phyloP scores from a whole-genome alignment of 75 land plant genomes.

The Azolla pinnata region DNA sequence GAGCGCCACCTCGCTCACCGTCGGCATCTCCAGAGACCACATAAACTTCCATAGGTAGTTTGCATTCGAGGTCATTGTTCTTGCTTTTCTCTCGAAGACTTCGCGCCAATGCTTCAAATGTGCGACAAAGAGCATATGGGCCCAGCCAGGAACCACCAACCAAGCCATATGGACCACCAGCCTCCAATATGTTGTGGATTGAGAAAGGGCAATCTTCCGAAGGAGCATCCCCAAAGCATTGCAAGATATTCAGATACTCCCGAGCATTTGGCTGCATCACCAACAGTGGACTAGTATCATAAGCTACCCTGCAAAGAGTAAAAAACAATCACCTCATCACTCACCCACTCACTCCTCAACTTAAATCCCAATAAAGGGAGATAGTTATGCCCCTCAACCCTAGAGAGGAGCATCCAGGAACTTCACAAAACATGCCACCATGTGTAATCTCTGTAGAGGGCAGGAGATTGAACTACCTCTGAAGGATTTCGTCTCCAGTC shows the following conservation, averaged over 20 bases:
- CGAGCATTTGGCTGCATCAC: constrained; percentile 60
- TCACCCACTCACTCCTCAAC: constrained; percentile 18
- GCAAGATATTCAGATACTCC: constrained; percentile 72
- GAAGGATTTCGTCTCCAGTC: constrained; percentile 50
- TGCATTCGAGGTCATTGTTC: constrained; percentile 7
- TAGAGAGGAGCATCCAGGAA: constrained; percentile 8
- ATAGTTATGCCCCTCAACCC: no score
- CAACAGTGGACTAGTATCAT: constrained; percentile 21
- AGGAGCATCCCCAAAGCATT: constrained; percentile 63
- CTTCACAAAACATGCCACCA: constrained; percentile 2
- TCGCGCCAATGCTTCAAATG: constrained; percentile 68
- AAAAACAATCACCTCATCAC: constrained; percentile 18
- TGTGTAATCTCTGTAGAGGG: no score
- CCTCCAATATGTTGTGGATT: constrained; percentile 75
- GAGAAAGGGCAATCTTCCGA: constrained; percentile 59
- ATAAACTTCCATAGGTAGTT: constrained; percentile 67
- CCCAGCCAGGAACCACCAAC: constrained; percentile 93
- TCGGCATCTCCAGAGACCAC: constrained; percentile 95
- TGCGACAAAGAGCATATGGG: constrained; percentile 90
- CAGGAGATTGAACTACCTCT: constrained; percentile 25
- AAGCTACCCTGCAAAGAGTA: constrained; percentile 38
- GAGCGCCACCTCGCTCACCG: constrained; percentile 97
- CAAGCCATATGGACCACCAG: constrained; percentile 72
- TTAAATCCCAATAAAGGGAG: constrained; percentile 3
- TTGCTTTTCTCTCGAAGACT: constrained; percentile 23